A percentile compares a stretch with the other conserved stretches of the same genome.
Evolutionary conservation across 2,329 filamentous ascomycete species (phyloP).

Genomic region (Fusarium sp.): DNA sequence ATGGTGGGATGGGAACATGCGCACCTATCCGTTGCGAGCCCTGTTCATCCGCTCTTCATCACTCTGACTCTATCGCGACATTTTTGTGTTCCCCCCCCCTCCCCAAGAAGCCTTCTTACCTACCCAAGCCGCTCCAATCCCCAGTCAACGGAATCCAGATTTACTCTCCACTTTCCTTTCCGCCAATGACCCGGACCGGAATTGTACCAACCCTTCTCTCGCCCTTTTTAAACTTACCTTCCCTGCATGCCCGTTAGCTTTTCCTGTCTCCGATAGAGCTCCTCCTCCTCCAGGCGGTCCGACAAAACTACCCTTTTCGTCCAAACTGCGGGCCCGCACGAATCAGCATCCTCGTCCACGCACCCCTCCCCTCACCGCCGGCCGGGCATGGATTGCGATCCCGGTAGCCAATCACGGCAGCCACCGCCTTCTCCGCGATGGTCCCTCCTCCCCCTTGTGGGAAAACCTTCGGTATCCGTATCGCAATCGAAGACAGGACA

Average conservation of each 20-base stretch:
- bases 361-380: conserved; percentile 25
- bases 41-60: conserved; percentile 1
- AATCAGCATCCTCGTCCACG: conserved; percentile 8
- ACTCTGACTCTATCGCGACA: conserved; percentile 14
- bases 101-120: conserved; percentile 12
- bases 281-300: not conserved
- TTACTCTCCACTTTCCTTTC: conserved; percentile 4
- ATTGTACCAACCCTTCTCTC: not conserved
- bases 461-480: not conserved
- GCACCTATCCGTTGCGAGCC: not conserved
- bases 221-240: conserved; percentile 4
- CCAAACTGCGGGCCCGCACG: conserved; percentile 27
- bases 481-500: not conserved
- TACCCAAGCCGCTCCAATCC: not conserved
- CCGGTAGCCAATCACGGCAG: conserved; percentile 34
- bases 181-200: conserved; percentile 17
- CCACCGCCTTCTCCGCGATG: conserved; percentile 29
- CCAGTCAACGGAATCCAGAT: not conserved
- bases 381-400: conserved; percentile 31
- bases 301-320: conserved; percentile 27
- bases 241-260: conserved; percentile 28
- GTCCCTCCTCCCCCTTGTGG: conserved; percentile 4
- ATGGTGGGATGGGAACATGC: conserved; percentile 4
- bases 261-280: conserved; percentile 1
- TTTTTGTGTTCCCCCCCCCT: not conserved